Percentiles rank a stretch among this genome's conserved stretches.
Evolutionary conservation across 2,329 filamentous ascomycete species (phyloP).

Genomic region (Cordyceps militaris): DNA sequence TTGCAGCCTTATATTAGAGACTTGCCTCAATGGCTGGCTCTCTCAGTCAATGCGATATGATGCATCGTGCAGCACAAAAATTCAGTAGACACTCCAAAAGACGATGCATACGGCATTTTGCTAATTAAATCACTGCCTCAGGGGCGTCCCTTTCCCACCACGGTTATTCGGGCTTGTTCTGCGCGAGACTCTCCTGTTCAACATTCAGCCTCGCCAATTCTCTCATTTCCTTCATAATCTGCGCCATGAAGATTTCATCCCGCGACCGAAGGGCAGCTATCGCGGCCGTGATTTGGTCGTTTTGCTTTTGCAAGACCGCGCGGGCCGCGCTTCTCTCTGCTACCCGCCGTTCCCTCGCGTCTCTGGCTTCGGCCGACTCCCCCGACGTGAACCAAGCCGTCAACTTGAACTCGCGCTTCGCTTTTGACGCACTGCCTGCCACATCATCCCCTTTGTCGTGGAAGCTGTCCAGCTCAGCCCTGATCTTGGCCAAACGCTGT

Average conservation of each 20-base stretch:
- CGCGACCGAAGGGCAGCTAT: neutral
- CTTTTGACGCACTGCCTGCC: neutral
- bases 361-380: neutral
- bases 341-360: neutral
- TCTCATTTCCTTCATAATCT: neutral
- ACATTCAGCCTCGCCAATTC: neutral
- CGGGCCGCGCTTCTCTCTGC: neutral
- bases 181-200: neutral
- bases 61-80: neutral
- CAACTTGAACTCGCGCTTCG: neutral
- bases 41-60: neutral
- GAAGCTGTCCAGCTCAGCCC: neutral
- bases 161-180: neutral
- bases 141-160: neutral
- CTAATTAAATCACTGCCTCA: neutral
- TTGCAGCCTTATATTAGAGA: neutral
- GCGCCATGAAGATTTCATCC: neutral
- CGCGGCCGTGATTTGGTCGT: neutral
- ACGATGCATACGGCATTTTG: neutral
- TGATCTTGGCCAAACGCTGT: neutral
- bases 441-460: neutral
- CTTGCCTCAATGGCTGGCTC: neutral
- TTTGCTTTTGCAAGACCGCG: neutral
- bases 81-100: neutral
- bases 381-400: neutral